Percentiles rank a stretch among this genome's conserved stretches.
Conservation (phyloP, 2,329 filamentous ascomycete species). For the Calonectria montana region DNA sequence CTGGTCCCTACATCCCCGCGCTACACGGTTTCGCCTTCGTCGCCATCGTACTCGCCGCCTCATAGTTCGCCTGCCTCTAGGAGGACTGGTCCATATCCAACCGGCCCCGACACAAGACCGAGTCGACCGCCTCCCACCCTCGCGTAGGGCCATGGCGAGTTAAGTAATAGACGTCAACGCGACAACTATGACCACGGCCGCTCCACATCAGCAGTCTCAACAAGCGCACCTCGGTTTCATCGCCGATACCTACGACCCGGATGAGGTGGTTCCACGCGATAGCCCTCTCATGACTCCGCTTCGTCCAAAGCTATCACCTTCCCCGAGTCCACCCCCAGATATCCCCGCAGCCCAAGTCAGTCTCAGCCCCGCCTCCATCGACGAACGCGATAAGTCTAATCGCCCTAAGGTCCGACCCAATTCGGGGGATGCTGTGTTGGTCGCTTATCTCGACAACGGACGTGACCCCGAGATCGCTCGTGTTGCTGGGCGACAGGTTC, state of each 20-base stretch:
- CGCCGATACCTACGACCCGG: constrained; percentile 56
- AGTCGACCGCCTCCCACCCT: constrained; percentile 23
- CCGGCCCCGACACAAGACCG: constrained; percentile 27
- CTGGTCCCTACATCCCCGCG: not conserved
- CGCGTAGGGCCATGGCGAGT: constrained; percentile 48
- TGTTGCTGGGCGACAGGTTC: constrained; percentile 63
- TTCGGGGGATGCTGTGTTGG: constrained; percentile 75
- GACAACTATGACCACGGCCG: constrained; percentile 49
- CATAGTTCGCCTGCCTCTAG: not conserved
- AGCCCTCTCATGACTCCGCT: constrained; percentile 54
- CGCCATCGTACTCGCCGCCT: not conserved
- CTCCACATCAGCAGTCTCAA: constrained; percentile 47
- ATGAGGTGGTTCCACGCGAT: constrained; percentile 55
- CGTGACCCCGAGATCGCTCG: constrained; percentile 73
- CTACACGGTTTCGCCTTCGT: not conserved
- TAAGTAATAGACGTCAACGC: constrained; percentile 44
- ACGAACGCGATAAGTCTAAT: constrained; percentile 62
- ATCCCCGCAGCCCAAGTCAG: constrained; percentile 51
- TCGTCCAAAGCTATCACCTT: constrained; percentile 47
- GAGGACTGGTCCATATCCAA: constrained; percentile 21
- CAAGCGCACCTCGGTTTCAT: constrained; percentile 41
- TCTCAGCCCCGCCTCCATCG: constrained; percentile 44
- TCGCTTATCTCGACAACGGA: constrained; percentile 72
- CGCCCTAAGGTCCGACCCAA: constrained; percentile 65
- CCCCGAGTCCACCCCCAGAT: constrained; percentile 49